phyloP scores from a whole-genome alignment of 2,329 filamentous ascomycete genomes.

The Zymoseptoria brevis region DNA sequence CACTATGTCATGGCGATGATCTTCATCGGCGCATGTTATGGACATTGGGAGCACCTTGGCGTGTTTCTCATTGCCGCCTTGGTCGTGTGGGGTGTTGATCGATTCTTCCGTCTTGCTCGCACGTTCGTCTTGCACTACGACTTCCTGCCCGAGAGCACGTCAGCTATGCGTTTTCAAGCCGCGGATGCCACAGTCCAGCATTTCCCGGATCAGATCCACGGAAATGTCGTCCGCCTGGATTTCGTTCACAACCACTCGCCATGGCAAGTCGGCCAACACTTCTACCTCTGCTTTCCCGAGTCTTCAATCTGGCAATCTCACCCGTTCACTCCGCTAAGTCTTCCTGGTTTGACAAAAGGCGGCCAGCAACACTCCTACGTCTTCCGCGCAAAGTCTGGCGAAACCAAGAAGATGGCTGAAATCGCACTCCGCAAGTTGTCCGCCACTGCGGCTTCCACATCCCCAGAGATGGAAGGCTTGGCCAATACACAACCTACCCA shows the following conservation, averaged over 20 bases:
- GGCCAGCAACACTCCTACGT: constrained; percentile 28
- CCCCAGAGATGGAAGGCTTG: neutral
- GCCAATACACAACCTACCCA: constrained; percentile 35
- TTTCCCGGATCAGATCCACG: constrained; percentile 31
- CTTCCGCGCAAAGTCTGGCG: constrained; percentile 37
- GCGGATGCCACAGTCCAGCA: constrained; percentile 44
- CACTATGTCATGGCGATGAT: constrained; percentile 66
- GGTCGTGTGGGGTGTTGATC: constrained; percentile 45
- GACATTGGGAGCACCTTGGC: constrained; percentile 48
- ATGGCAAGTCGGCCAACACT: constrained; percentile 62
- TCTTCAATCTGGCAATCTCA: constrained; percentile 62
- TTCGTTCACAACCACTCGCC: constrained; percentile 51
- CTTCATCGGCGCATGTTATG: constrained; percentile 63
- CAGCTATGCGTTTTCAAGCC: constrained; percentile 39
- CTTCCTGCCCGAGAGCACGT: constrained; percentile 1
- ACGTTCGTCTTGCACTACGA: constrained; percentile 12
- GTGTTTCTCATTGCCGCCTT: constrained; percentile 55
- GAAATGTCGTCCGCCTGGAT: constrained; percentile 53
- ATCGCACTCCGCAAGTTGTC: constrained; percentile 40
- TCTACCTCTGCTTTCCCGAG: constrained; percentile 61
- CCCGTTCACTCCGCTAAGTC: constrained; percentile 57
- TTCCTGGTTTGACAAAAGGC: constrained; percentile 29
- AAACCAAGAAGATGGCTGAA: constrained; percentile 49
- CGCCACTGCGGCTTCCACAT: constrained; percentile 35
- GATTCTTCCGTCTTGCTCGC: constrained; percentile 15